A percentile compares a stretch with the other conserved stretches of the same genome.
Conservation (phyloP, 495 filamentous ascomycete genomes). For the Sordaria brevicollis region DNA sequence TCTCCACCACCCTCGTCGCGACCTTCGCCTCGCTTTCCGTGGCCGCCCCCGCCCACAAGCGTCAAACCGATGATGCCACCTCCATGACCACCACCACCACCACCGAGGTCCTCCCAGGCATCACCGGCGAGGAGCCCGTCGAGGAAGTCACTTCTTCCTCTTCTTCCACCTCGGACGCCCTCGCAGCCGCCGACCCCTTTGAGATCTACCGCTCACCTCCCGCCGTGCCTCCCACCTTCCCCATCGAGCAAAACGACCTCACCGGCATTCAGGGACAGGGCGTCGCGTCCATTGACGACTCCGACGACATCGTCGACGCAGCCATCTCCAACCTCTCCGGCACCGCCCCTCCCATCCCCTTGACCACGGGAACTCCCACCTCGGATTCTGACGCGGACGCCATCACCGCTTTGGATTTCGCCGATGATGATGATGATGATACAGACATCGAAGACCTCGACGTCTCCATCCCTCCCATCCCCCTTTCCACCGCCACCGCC, state of each 20-base stretch:
- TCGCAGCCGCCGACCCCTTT: background rate
- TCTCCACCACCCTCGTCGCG: background rate
- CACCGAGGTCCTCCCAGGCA: background rate
- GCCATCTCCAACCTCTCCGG: background rate
- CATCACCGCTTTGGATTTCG: background rate
- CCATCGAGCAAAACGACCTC: background rate
- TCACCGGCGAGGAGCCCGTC: background rate
- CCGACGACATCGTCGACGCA: background rate
- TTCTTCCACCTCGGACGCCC: background rate
- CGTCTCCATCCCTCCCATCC: background rate
- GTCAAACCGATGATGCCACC: background rate
- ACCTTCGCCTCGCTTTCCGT: background rate
- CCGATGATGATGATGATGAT: background rate
- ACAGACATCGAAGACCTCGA: background rate
- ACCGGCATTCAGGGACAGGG: background rate
- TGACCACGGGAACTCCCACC: background rate
- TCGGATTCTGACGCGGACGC: background rate
- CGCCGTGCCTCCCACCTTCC: background rate
- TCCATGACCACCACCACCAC: background rate
- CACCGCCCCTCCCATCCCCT: background rate
- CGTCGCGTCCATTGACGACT: background rate
- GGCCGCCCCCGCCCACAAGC: background rate
- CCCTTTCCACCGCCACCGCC: background rate
- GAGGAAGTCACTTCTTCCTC: background rate
- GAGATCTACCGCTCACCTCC: background rate